Evolutionary conservation across 2,329 filamentous ascomycete species (phyloP), one percentile per base, ranked within the genome.

Genomic region (Metarhizium anisopliae): DNA sequence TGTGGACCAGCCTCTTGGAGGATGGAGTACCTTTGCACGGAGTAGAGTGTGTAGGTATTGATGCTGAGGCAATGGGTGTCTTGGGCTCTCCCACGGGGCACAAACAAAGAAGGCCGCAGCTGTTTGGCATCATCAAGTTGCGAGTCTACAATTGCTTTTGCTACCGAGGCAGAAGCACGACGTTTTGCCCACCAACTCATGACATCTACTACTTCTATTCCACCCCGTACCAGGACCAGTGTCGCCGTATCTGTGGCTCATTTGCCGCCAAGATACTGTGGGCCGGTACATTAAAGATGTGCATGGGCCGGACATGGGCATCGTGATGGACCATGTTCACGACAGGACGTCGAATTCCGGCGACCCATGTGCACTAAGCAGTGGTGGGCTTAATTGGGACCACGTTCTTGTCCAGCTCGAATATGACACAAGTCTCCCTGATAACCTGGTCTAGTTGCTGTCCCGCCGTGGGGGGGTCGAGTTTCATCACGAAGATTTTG

Each of bases 221-320:
- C 25, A 4, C 25, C 25, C 25, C 25, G 25, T 25, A 25, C 25
- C 25, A 25, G 25, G 25, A 25, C 25, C 25, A 25, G 25, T 25
- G 25, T 35, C 32, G 10, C 32, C 3, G 2, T 14, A 40, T 30
- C 20, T 2, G 45, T 49, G 45, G 11, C 54, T 18, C 30, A 36
- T 53, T 38, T 16, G 16, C 35, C 50, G 36, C 50, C 42, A 43
- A 53, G 54, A 56, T 51, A 32, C 30, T 29, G 51, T 56, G 55
- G 55, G 51, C 51, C 55, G 47, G 36, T 13, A 35, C 43, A n/a
- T 56, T 43, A 52, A 36, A 53, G 20, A 45, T 47, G 35, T 52
- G 49, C 47, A 49, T 55, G 47, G 47, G 6, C 45, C n/a, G 54
- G 50, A 35, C 35, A 52, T 52, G 54, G 50, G 43, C 35, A 52